These are phyloP conservation scores for Aspergillus fumigatus DNA, from an alignment of 2,329 filamentous ascomycete genomes.

Conservation along the genomic window DNA sequence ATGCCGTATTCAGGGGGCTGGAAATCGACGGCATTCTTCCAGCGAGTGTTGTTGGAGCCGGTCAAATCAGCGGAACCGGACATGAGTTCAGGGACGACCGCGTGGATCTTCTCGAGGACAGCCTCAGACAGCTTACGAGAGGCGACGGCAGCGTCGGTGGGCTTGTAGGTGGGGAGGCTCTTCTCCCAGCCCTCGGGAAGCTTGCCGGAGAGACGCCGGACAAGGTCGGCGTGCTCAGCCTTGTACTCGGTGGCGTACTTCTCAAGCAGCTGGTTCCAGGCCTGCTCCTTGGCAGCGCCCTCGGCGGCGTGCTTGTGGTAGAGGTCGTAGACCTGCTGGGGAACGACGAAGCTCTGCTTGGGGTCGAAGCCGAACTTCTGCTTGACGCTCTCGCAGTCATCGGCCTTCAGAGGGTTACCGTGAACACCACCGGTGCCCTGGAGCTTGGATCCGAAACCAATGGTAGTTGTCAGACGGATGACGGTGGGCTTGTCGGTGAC, in stretches of 20 bases:
- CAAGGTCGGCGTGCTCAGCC: slow-evolving; percentile 73
- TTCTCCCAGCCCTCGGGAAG: slow-evolving; percentile 98
- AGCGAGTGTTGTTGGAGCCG: slow-evolving; percentile 96
- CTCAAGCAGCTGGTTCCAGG: slow-evolving; percentile 91
- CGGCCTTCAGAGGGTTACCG: slow-evolving; percentile 90
- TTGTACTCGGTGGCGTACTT: slow-evolving; percentile 79
- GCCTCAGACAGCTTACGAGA: slow-evolving; percentile 95
- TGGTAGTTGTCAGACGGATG: slow-evolving; percentile 96
- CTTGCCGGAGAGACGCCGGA: slow-evolving; percentile 72
- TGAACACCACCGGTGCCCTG: slow-evolving; percentile 94
- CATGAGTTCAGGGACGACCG: slow-evolving; percentile 78
- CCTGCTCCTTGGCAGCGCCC: slow-evolving; percentile 82
- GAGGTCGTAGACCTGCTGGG: slow-evolving; percentile 88
- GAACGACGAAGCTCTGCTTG: slow-evolving; percentile 85
- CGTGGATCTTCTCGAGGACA: slow-evolving; percentile 83
- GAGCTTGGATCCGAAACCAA: slow-evolving; percentile 89
- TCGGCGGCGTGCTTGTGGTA: slow-evolving; percentile 81
- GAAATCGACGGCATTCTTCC: slow-evolving; percentile 97
- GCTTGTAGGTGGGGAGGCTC: slow-evolving; percentile 83
- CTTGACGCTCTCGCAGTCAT: slow-evolving; percentile 93
- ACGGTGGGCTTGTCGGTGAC: slow-evolving; percentile 95
- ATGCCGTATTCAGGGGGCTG: slow-evolving; percentile 82
- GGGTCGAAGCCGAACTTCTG: slow-evolving; percentile 93
- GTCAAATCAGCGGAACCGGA: slow-evolving; percentile 97
- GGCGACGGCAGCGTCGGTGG: slow-evolving; percentile 76